Conservation (phyloP, 345 rosid genomes). For the Rhodomyrtus tomentosa region DNA sequence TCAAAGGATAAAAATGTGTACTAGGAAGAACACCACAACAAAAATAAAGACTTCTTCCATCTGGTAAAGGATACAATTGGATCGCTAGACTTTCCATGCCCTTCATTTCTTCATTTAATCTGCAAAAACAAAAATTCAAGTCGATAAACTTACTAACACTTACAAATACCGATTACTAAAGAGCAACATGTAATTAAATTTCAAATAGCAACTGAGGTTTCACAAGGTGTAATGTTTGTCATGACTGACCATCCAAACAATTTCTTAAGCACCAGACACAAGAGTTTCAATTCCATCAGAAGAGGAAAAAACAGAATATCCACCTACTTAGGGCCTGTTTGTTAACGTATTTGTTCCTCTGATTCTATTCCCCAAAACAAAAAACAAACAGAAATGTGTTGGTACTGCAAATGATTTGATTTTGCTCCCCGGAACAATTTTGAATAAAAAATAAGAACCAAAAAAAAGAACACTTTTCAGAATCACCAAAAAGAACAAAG, state of each 20-base stretch:
- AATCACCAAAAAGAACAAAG: too few species aligned
- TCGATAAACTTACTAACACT: not conserved
- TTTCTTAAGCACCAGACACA: not conserved
- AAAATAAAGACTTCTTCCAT: not conserved
- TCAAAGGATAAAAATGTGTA: not conserved
- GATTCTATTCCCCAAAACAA: too few species aligned
- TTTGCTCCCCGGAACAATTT: too few species aligned
- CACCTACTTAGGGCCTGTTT: too few species aligned
- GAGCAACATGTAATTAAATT: not conserved
- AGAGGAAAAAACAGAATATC: not conserved
- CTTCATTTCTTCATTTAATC: conserved; percentile 90
- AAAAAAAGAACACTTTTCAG: too few species aligned
- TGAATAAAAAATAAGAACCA: too few species aligned
- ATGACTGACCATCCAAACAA: not conserved
- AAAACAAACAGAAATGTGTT: too few species aligned
- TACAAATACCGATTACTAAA: not conserved
- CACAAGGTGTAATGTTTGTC: not conserved
- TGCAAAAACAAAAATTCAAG: conserved; percentile 11
- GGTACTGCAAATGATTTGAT: too few species aligned
- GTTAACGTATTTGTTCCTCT: too few species aligned
- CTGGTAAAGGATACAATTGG: conserved; percentile 76
- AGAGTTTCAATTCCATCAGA: not conserved
- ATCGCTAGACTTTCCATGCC: conserved; percentile 52
- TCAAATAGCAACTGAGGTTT: not conserved
- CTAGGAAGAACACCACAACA: not conserved